Evolutionary conservation across 2,329 filamentous ascomycete species (phyloP).

Genomic region (Penicillium nordicum): DNA sequence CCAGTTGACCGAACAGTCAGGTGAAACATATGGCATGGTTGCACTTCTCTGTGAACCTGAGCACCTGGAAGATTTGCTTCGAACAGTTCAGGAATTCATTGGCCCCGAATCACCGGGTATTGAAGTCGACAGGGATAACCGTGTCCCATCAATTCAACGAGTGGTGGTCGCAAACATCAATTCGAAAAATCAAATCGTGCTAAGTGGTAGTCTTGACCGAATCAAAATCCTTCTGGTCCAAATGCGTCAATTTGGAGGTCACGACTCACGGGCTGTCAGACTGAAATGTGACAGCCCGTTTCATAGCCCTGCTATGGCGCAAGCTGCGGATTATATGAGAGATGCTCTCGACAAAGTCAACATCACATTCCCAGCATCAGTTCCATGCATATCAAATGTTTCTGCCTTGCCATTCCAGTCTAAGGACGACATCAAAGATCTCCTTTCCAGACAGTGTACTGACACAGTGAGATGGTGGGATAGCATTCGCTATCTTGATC

Average conservation of each 20-base stretch:
- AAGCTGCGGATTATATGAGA: slow-evolving; percentile 72
- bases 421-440: slow-evolving; percentile 70
- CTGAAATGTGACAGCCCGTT: slow-evolving; percentile 87
- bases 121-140: slow-evolving; percentile 60
- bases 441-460: slow-evolving; percentile 77
- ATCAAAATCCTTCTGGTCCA: slow-evolving; percentile 81
- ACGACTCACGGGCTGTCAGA: slow-evolving; percentile 83
- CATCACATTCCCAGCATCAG: slow-evolving; percentile 69
- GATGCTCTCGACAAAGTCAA: slow-evolving; percentile 60
- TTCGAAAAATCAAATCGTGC: slow-evolving; percentile 91
- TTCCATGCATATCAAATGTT: slow-evolving; percentile 85
- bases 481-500: slow-evolving; percentile 82
- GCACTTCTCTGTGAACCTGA: slow-evolving; percentile 83
- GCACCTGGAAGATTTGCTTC: slow-evolving; percentile 66
- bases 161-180: slow-evolving; percentile 93
- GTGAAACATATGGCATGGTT: slow-evolving; percentile 90
- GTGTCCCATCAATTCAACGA: slow-evolving; percentile 74
- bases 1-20: slow-evolving; percentile 62
- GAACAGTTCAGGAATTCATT: slow-evolving; percentile 74
- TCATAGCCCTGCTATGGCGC: slow-evolving; percentile 87
- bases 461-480: slow-evolving; percentile 96
- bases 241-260: slow-evolving; percentile 81
- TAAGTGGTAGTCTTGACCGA: slow-evolving; percentile 79
- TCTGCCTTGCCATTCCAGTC: slow-evolving; percentile 72
- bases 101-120: slow-evolving; percentile 63